Percentiles rank a stretch among this genome's conserved stretches.
Evolutionary conservation across 768 basidiomycete genomes (phyloP).

Genomic region (Hebeloma cylindrosporum): DNA sequence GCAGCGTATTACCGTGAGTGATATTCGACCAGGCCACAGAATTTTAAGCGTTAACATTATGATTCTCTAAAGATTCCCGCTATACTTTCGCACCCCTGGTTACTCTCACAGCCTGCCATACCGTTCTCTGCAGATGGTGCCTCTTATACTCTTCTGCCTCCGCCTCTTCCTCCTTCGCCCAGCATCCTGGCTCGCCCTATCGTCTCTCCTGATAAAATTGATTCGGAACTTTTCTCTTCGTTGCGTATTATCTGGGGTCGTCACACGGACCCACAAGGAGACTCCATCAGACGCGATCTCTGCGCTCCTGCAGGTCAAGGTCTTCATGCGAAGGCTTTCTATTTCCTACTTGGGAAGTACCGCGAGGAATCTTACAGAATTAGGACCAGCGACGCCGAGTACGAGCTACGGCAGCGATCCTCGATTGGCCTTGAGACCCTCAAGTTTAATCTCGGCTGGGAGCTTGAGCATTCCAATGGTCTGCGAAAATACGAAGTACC

Average conservation of each 20-base stretch:
- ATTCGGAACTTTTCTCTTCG: constrained; percentile 74
- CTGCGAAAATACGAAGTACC: constrained; percentile 32
- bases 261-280: constrained; percentile 54
- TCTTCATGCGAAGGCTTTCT: constrained; percentile 84
- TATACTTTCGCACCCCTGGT: constrained; percentile 86
- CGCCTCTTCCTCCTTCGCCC: constrained; percentile 61
- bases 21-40: neutral
- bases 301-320: constrained; percentile 69
- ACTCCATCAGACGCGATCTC: constrained; percentile 61
- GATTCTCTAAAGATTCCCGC: constrained; percentile 67
- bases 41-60: neutral
- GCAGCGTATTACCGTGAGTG: constrained; percentile 73
- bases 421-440: constrained; percentile 25
- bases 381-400: constrained; percentile 48
- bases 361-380: constrained; percentile 53
- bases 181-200: constrained; percentile 71
- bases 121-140: constrained; percentile 34
- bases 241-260: constrained; percentile 84
- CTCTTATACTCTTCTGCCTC: constrained; percentile 29
- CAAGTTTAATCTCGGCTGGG: constrained; percentile 41
- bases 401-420: constrained; percentile 18
- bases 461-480: constrained; percentile 30
- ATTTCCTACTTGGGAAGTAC: constrained; percentile 77
- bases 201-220: constrained; percentile 65
- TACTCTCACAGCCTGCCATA: constrained; percentile 50